Evolutionary conservation across 306 rosid species (phyloP), one percentile per base, ranked within the genome.

Genomic region (Quercus agrifolia): DNA sequence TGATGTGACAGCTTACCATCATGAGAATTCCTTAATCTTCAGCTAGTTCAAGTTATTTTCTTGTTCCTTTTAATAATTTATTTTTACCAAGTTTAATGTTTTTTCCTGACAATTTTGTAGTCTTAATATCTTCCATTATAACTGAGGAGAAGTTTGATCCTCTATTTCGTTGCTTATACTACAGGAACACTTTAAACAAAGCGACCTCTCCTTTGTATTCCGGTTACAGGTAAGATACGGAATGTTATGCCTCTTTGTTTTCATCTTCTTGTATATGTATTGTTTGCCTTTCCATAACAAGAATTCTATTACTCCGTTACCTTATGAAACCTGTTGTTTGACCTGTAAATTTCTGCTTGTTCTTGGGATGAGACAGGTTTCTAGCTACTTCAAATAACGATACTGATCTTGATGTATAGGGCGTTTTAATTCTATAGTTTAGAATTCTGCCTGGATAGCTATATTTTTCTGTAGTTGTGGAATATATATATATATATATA

Each of bases 181-280:
- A 76, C 92, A 96, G 99, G 99, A 96, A 80, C 99, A 88, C 85
- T 71, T 91, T 27, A 93, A 96, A 83, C 93, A 90, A 87, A 90
- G 93, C 38, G 98, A 96, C 73, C 88, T 93, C 75, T 93, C 99
- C 52, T 96, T 96, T 87, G 96, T 96, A 78, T 96, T 91, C 88
- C 89, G 99, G 81, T 89, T 96, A 81, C 98, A 96, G 99, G 99
- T 96, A 90, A 83, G 67, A 68, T 58, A 75, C 68, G 52, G 57
- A 71, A 78, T 62, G 20, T 17, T 83, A 70, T 77, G 19, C 30
- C 44, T 54, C 58, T 56, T 55, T 58, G 70, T 21, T 79, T 64
- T 17, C 38, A 19, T 46, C 7, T 49, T 14, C 55, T 87, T 63
- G 79, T 62, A 8, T 78, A 78, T 70, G 33, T 27, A 23, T 33